phyloP scores from a whole-genome alignment of 1,284 basidiomycete genomes.

The Cryptococcus maquisensis region DNA sequence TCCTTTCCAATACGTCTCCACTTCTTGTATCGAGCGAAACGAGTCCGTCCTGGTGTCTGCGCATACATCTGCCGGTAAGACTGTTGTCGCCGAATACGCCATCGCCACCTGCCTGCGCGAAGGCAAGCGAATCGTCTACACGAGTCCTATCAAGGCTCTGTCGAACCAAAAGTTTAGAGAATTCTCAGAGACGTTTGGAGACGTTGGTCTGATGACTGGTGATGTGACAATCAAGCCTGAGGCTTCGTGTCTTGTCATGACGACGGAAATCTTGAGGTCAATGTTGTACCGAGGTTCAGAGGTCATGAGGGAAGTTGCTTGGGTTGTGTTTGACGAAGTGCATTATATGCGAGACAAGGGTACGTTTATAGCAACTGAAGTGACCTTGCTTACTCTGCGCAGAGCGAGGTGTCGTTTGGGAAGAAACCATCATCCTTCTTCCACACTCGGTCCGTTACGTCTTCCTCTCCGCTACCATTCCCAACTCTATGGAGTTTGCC shows the following conservation, averaged over 20 bases:
- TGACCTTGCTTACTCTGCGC: background rate
- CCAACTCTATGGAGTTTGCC: conserved; percentile 99
- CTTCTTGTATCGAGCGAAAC: conserved; percentile 91
- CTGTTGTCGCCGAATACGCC: conserved; percentile 98
- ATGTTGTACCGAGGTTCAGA: conserved; percentile 99
- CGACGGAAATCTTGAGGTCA: conserved; percentile 98
- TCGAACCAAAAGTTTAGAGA: conserved; percentile 99
- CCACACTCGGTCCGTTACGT: conserved; percentile 96
- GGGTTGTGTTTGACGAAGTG: conserved; percentile 99
- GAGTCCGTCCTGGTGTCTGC: conserved; percentile 98
- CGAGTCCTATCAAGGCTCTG: conserved; percentile 98
- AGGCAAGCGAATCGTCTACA: conserved; percentile 86
- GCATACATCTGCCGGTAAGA: conserved; percentile 97
- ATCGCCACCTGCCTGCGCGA: conserved; percentile 97
- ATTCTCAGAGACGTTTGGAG: conserved; percentile 92
- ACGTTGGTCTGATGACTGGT: conserved; percentile 98
- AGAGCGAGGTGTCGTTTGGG: conserved; percentile 61
- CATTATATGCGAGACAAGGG: conserved; percentile 99
- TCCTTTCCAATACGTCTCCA: conserved; percentile 94
- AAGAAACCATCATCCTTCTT: conserved; percentile 89
- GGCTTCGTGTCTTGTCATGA: conserved; percentile 98
- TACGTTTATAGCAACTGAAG: conserved; percentile 15
- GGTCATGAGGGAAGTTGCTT: conserved; percentile 98
- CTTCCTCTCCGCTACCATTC: conserved; percentile 99
- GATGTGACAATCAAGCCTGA: conserved; percentile 99